phyloP scores from a whole-genome alignment of 805 yeast species.

The Barnettozyma sucrosica region DNA sequence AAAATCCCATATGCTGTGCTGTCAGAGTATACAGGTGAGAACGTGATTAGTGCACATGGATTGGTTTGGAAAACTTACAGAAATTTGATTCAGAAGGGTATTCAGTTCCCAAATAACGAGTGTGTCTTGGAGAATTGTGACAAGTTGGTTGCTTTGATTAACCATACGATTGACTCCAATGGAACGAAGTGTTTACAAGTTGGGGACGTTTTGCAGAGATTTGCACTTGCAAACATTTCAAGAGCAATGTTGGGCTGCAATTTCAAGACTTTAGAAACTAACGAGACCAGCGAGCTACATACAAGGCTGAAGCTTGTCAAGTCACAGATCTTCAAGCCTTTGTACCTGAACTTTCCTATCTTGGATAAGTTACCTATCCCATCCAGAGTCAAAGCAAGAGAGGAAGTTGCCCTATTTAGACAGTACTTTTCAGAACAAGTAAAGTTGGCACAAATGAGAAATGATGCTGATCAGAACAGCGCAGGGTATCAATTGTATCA shows the following conservation, averaged over 20 bases:
- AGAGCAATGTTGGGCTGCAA: slow-evolving; percentile 46
- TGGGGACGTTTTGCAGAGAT: slow-evolving; percentile 40
- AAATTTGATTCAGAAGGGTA: slow-evolving; percentile 37
- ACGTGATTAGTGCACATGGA: slow-evolving; percentile 55
- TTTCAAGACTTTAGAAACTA: slow-evolving; percentile 33
- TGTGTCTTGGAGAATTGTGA: slow-evolving; percentile 36
- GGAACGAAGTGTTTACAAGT: slow-evolving; percentile 17
- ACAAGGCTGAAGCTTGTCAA: slow-evolving; percentile 38
- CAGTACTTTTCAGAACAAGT: slow-evolving; percentile 31
- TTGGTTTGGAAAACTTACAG: slow-evolving; percentile 45
- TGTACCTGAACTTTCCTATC: slow-evolving; percentile 50
- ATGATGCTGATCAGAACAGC: slow-evolving; percentile 24
- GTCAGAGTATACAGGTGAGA: slow-evolving; percentile 53
- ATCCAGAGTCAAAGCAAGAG: slow-evolving; percentile 38
- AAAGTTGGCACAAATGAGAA: slow-evolving; percentile 24
- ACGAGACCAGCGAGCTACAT: slow-evolving; percentile 31
- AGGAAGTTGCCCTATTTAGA: slow-evolving; percentile 38
- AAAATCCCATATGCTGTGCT: slow-evolving; percentile 52
- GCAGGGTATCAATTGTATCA: slow-evolving; percentile 38
- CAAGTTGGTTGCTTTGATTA: slow-evolving; percentile 28
- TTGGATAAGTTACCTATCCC: slow-evolving; percentile 46
- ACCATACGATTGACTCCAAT: slow-evolving; percentile 12
- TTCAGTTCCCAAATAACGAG: slow-evolving; percentile 41
- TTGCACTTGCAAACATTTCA: slow-evolving; percentile 44
- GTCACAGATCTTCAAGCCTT: slow-evolving; percentile 47